These are phyloP conservation scores for Punica granatum DNA, from an alignment of 345 rosid genomes.

Conservation along the genomic window DNA sequence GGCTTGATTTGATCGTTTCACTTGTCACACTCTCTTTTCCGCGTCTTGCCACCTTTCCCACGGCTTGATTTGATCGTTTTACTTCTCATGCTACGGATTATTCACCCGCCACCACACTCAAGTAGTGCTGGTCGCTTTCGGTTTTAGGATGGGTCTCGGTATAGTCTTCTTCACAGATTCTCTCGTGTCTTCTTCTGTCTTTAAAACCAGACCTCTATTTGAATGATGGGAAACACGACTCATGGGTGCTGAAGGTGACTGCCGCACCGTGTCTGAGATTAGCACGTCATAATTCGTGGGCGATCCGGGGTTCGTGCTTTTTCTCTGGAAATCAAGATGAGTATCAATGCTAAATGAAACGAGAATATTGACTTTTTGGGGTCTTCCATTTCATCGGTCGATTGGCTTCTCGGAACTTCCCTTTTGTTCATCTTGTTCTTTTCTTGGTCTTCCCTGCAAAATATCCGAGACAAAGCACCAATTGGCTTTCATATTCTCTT, in stretches of 20 bases:
- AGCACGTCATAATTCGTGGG: not conserved
- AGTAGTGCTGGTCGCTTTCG: not conserved
- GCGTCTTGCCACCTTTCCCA: constrained; percentile 1
- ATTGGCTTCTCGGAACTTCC: not conserved
- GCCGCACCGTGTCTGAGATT: too few species aligned
- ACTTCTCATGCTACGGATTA: not conserved
- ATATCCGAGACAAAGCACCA: not conserved
- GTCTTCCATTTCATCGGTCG: not conserved
- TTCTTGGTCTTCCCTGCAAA: not conserved
- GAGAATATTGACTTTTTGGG: not conserved
- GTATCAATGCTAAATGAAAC: not conserved
- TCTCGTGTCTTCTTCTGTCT: not conserved
- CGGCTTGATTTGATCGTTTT: not conserved
- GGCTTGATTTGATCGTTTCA: not conserved
- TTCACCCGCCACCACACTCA: not conserved
- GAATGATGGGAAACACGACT: too few species aligned
- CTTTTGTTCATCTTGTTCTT: not conserved
- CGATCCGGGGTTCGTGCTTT: not conserved
- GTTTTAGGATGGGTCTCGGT: not conserved
- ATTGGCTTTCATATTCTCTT: not conserved
- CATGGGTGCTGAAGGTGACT: not conserved
- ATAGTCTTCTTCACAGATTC: not conserved
- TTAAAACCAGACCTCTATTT: not conserved
- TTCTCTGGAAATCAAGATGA: not conserved
- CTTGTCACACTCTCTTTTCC: not conserved